A percentile compares a stretch with the other conserved stretches of the same genome.
phyloP scores from a whole-genome alignment of 257 asterid species.

The Echium plantagineum region DNA sequence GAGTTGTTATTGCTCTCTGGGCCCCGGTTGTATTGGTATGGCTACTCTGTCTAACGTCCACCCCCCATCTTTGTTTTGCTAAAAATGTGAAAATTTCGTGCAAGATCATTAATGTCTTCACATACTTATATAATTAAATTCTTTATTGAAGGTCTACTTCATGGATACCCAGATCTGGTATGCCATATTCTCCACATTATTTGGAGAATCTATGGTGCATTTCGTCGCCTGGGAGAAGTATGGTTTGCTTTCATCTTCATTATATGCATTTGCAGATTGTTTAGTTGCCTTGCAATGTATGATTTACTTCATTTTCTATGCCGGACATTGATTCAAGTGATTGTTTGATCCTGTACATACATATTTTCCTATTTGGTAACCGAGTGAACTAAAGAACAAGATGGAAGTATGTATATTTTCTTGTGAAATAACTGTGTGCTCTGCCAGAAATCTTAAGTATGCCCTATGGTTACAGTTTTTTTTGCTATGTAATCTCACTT shows the following conservation, averaged over 20 bases:
- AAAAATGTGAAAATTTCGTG: neutral
- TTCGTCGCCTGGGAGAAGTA: constrained; percentile 99
- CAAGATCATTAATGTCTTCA: constrained; percentile 4
- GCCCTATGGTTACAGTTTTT: too few relatives aligned
- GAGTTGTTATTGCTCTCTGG: constrained; percentile 94
- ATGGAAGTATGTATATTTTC: too few relatives aligned
- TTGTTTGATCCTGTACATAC: too few relatives aligned
- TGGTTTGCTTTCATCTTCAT: neutral
- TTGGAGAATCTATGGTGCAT: constrained; percentile 97
- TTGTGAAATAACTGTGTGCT: too few relatives aligned
- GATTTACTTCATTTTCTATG: too few relatives aligned
- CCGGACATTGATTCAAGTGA: too few relatives aligned
- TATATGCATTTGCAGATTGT: neutral
- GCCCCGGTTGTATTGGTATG: constrained; percentile 88
- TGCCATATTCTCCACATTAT: constrained; percentile 90
- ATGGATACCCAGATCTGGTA: constrained; percentile 99
- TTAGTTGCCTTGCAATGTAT: too few relatives aligned
- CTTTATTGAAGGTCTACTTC: constrained; percentile 63
- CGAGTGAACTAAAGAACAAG: too few relatives aligned
- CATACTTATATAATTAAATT: constrained; percentile 7
- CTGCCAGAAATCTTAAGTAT: too few relatives aligned
- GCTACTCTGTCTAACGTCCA: neutral
- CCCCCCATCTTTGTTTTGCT: neutral
- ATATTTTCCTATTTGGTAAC: too few relatives aligned
- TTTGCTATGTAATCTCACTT: too few relatives aligned